Evolutionary conservation across 2,329 filamentous ascomycete species (phyloP), one percentile per base, ranked within the genome.

Genomic region (Mariannaea sp.): DNA sequence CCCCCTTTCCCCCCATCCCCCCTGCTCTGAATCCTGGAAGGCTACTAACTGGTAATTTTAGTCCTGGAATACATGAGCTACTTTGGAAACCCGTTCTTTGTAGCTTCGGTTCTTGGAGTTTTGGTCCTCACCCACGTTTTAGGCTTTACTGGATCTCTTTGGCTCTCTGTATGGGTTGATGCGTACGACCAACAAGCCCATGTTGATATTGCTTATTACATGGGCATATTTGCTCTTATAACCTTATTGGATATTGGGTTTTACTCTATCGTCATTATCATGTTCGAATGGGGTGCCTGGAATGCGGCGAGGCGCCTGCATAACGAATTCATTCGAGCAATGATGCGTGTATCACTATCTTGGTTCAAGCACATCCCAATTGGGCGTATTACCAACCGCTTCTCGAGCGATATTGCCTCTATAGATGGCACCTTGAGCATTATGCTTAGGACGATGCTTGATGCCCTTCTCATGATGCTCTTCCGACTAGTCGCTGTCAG

Each of bases 201-300:
- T 13, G 70, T 77, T 24, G 70, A 79, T 35, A 70, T 78, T 32
- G 71, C 69, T 22, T 83, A 77, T 60, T 84, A 84, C 56, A 70
- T 84, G 49, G 75, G 75, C 2, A 74, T 84, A 10, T 85, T 81
- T 51, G 75, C 77, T 1, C 71, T 66, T 2, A 70, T 80, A 40
- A 77, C 75, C 1, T 56, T 80, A 7, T 63, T 71, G 0, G 82
- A 75, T 43, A 70, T 75, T 9, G 41, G 76, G 1, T 71, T 77
- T 27, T 76, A 72, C 32, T 76, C 72, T 4, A 41, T 75, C 17
- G 71, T 71, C 47, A 75, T 77, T 41, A 64, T 79, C 41, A 68
- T 76, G 24, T 84, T 81, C 59, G 79, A 81, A 62, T 78, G 76
- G 59, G 81, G 81, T 16, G 77, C 78, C 6, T 84, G 82, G 82